A percentile compares a stretch with the other conserved stretches of the same genome.
These are phyloP conservation scores for Amoebophrya sp. DNA, from an alignment of 169 alveolate species.

Conservation along the genomic window DNA sequence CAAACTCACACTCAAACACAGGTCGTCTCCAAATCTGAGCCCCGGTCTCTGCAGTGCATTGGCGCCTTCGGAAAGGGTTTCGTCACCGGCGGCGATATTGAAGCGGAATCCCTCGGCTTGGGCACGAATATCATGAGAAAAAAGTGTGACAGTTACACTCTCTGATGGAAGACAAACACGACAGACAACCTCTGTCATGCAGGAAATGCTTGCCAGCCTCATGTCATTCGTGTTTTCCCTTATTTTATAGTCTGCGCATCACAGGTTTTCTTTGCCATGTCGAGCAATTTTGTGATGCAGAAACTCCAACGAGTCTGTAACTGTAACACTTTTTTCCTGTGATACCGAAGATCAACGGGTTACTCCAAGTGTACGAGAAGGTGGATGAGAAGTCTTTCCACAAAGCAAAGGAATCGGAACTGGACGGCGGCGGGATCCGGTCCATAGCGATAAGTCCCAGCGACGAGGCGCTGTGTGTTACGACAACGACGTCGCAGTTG, in stretches of 20 bases:
- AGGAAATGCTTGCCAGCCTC: no score
- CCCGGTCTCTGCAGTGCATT: slow-evolving; percentile 55
- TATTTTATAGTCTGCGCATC: no score
- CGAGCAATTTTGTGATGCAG: no score
- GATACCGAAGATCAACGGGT: no score
- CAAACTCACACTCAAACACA: no score
- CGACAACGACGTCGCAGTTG: neutral
- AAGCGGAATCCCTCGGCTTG: neutral
- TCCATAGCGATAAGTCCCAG: neutral
- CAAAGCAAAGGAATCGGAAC: neutral
- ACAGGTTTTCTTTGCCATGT: no score
- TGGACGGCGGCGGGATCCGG: neutral
- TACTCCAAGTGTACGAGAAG: neutral
- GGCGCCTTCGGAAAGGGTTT: slow-evolving; percentile 65
- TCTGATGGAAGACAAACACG: no score
- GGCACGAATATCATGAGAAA: neutral
- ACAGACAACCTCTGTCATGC: no score
- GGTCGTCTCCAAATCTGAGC: slow-evolving; percentile 38
- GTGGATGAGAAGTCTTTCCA: neutral
- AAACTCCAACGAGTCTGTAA: no score
- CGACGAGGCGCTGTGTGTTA: neutral
- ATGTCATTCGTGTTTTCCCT: no score
- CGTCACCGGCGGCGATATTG: slow-evolving; percentile 64
- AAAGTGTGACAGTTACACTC: no score
- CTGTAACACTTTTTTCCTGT: no score